These are phyloP conservation scores for Pseudogymnoascus sp. DNA, from an alignment of 2,329 filamentous ascomycete species.

Conservation along the genomic window DNA sequence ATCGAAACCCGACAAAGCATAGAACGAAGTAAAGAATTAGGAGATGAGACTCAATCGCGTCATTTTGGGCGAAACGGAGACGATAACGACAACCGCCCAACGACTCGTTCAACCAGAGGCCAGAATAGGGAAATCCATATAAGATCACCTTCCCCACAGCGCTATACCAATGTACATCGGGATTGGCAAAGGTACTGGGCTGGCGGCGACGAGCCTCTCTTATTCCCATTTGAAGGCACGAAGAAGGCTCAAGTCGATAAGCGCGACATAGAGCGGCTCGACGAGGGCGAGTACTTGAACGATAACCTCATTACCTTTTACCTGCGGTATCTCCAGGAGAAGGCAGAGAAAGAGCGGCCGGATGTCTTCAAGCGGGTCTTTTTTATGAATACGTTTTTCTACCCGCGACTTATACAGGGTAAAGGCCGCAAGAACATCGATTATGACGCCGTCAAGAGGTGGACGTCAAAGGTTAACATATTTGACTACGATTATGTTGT, in stretches of 20 bases:
- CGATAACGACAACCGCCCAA: not conserved
- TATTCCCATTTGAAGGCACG: constrained; percentile 53
- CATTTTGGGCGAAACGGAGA: not conserved
- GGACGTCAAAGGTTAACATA: constrained; percentile 81
- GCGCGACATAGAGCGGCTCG: constrained; percentile 68
- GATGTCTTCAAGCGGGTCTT: constrained; percentile 61
- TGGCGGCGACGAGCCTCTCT: constrained; percentile 43
- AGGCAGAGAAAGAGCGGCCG: constrained; percentile 48
- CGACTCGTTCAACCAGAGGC: constrained; percentile 8
- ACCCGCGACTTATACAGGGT: constrained; percentile 62
- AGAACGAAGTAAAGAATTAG: not conserved
- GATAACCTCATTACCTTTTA: constrained; percentile 91
- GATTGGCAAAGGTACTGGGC: constrained; percentile 50
- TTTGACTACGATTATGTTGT: constrained; percentile 84
- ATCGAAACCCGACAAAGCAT: not conserved
- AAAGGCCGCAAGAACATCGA: constrained; percentile 60
- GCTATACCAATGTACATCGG: constrained; percentile 47
- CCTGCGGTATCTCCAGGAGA: constrained; percentile 63
- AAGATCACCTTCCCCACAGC: constrained; percentile 14
- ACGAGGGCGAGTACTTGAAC: constrained; percentile 82
- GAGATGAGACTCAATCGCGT: not conserved
- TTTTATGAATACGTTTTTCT: constrained; percentile 93
- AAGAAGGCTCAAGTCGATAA: constrained; percentile 61
- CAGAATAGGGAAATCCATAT: not conserved
- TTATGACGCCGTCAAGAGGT: constrained; percentile 76